A percentile compares a stretch with the other conserved stretches of the same genome.
Evolutionary conservation across 1,284 basidiomycete genomes (phyloP).

Genomic region (Kalmanozyma brasiliensis): DNA sequence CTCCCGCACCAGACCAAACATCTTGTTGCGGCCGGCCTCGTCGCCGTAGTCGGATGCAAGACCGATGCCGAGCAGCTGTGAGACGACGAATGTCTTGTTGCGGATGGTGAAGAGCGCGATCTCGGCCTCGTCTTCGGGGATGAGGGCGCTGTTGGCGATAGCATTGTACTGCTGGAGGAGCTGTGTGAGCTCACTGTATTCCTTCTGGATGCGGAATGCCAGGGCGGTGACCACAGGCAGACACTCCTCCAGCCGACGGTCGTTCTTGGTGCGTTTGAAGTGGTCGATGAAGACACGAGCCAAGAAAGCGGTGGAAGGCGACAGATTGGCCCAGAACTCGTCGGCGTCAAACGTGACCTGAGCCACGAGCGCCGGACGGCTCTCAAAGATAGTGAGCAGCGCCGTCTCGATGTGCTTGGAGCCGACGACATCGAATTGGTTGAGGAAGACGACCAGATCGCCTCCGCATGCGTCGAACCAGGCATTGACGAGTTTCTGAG

Average conservation of each 20-base stretch:
- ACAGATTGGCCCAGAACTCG: constrained; percentile 79
- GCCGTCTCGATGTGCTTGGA: constrained; percentile 77
- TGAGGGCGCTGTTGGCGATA: constrained; percentile 24
- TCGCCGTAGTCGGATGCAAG: constrained; percentile 90
- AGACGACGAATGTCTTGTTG: constrained; percentile 77
- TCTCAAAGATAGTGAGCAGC: constrained; percentile 75
- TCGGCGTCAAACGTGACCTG: constrained; percentile 75
- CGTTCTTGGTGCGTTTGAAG: constrained; percentile 75
- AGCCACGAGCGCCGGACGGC: constrained; percentile 74
- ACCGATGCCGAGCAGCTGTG: constrained; percentile 83
- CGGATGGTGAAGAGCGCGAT: constrained; percentile 44
- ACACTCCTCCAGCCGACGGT: constrained; percentile 77
- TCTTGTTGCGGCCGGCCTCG: constrained; percentile 91
- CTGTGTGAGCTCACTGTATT: constrained; percentile 62
- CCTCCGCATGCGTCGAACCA: constrained; percentile 61
- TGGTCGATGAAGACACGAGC: constrained; percentile 86
- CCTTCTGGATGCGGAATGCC: constrained; percentile 83
- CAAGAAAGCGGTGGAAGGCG: constrained; percentile 84
- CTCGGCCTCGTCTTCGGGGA: constrained; percentile 45
- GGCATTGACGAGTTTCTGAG: constrained; percentile 72
- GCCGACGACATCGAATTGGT: constrained; percentile 74
- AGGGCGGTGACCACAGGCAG: constrained; percentile 90
- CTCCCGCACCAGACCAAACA: constrained; percentile 73
- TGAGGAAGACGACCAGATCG: constrained; percentile 72
- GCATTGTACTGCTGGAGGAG: constrained; percentile 50